Conservation (phyloP, 257 asterid genomes). For the Nicotiana tabacum region DNA sequence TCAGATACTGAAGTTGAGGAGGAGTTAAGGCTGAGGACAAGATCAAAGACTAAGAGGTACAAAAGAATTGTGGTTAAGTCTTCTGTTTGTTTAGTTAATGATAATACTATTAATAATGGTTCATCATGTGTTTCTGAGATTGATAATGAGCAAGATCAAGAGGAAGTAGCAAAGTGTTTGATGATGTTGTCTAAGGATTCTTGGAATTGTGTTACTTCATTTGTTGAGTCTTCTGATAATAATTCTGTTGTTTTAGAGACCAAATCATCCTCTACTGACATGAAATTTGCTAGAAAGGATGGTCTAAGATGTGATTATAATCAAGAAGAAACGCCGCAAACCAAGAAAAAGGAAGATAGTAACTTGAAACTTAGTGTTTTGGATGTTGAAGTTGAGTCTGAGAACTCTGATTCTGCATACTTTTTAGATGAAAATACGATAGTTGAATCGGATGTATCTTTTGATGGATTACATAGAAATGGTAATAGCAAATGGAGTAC, state of each 20-base stretch:
- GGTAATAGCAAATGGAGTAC: constrained; percentile 22
- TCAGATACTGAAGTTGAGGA: constrained; percentile 58
- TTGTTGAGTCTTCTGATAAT: constrained; percentile 82
- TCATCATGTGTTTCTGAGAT: constrained; percentile 74
- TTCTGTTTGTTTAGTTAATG: constrained; percentile 24
- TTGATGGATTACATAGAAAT: constrained; percentile 34
- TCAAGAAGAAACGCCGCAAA: constrained; percentile 17
- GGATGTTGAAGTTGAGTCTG: constrained; percentile 34
- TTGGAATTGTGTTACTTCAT: constrained; percentile 52
- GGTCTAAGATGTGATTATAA: constrained; percentile 9
- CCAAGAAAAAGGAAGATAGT: constrained; percentile 24
- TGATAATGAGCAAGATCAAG: constrained; percentile 61
- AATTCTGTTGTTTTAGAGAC: constrained; percentile 74
- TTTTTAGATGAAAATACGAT: constrained; percentile 64
- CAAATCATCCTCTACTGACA: constrained; percentile 69
- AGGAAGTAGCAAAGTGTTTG: constrained; percentile 71
- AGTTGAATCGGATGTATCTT: constrained; percentile 69
- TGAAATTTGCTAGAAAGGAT: constrained; percentile 28
- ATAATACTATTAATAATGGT: constrained; percentile 13
- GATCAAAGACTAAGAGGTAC: constrained; percentile 45
- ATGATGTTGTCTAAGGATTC: constrained; percentile 81
- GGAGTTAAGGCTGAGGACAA: constrained; percentile 24
- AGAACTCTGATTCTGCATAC: constrained; percentile 86
- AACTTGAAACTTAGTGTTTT: constrained; percentile 29
- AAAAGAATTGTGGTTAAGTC: constrained; percentile 42